Base-by-base conservation (phyloP, 306 rosid species). In the Nissolia schottii region DNA sequence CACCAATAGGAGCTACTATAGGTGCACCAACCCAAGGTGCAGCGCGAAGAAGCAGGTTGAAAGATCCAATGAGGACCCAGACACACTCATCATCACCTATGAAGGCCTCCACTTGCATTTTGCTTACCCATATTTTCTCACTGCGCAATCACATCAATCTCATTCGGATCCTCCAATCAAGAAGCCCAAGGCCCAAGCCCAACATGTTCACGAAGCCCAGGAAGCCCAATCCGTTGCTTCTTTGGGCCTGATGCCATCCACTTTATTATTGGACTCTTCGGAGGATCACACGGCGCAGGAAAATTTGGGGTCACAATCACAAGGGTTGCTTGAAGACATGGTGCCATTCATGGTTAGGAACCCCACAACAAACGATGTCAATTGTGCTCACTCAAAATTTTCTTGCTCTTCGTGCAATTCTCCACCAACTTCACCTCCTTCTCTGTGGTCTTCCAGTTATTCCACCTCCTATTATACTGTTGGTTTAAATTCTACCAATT, bases 41-140 rank as follows among this genome's bases (percentile, higher is more conserved):
- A 79, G 81, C 75, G 98, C 98, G 18, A 93, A 90, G 89, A 93
- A 89, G 81, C 98, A 93, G 46, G 96, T 93, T 7, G 98, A 93
- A 71, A 89, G 89, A 87, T 90, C 96, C 34, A 72, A 57, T 24
- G 96, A 86, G 45, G 98, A 93, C 56, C 85, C 87, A 23, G 94
- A 93, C 58, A 87, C 92, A 50, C 84, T 86, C 25, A 79, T 89
- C 77, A 89, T 93, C 73, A 90, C 94, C 14, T 93, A 93, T 64
- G 97, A 93, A 79, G 98, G 97, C 5, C 97, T 93, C 23, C 98
- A 93, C 79, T 49, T 93, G 0, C 98, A 93, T 83, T 93, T 86
- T 74, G 83, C 98, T 7, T 89, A 86, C 70, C 98, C 97, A 43
- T 84, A 81, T 43, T 81, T 89, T 7, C 4, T 84, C 40, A 69